These are phyloP conservation scores for Microsporum ferrugineum DNA, from an alignment of 2,329 filamentous ascomycete genomes.

Conservation along the genomic window DNA sequence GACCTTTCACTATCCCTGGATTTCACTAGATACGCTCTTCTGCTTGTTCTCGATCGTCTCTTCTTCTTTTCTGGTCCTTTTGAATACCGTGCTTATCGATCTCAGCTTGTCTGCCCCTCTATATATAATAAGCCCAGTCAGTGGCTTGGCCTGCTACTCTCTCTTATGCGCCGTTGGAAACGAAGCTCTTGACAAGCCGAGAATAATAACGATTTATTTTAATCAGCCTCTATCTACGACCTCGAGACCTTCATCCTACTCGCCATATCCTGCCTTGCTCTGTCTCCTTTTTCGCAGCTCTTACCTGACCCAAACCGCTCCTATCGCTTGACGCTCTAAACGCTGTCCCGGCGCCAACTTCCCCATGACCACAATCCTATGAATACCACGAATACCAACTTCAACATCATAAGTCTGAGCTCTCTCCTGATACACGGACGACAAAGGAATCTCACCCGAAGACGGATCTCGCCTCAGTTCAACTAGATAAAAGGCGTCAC, in stretches of 20 bases:
- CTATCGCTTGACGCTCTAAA: constrained; percentile 2
- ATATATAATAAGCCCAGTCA: neutral
- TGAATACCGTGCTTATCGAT: neutral
- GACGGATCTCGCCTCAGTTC: neutral
- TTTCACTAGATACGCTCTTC: neutral
- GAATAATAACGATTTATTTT: neutral
- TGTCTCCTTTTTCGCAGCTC: neutral
- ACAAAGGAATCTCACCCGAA: neutral
- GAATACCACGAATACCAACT: neutral
- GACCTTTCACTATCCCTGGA: neutral
- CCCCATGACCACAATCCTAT: neutral
- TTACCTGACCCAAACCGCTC: neutral
- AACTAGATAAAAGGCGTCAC: too few relatives aligned
- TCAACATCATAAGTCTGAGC: neutral
- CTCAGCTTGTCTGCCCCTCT: neutral
- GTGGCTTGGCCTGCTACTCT: neutral
- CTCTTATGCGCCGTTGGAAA: neutral
- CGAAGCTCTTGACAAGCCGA: neutral
- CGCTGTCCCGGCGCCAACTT: neutral
- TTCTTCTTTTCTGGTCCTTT: neutral
- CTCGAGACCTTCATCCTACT: too few relatives aligned
- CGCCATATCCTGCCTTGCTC: neutral
- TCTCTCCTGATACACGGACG: neutral
- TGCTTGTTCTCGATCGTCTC: neutral
- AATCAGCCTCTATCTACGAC: neutral